Evolutionary conservation across 78 protist species (phyloP).

Genomic region (Isochrysis galbana): DNA sequence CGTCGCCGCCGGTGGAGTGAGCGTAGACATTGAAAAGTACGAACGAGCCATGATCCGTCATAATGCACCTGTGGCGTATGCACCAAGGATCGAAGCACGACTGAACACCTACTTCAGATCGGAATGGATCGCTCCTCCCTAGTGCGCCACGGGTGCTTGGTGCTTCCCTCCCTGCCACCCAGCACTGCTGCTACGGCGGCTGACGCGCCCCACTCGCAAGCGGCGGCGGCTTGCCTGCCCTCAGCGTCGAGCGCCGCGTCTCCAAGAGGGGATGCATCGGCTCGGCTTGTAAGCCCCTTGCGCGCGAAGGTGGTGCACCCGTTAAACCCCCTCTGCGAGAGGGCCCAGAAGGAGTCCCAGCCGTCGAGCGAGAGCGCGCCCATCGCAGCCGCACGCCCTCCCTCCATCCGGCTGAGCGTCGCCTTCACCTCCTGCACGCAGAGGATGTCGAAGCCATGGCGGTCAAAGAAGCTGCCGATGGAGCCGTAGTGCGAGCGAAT

Average conservation of each 20-base stretch:
- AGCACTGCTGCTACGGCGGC: too few species aligned
- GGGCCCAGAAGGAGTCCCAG: conserved; percentile 29
- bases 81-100: too few species aligned
- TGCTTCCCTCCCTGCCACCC: too few species aligned
- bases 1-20: background rate
- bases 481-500: background rate
- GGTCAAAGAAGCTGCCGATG: background rate
- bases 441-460: conserved; percentile 18
- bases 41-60: background rate
- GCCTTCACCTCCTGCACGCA: conserved; percentile 33
- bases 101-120: too few species aligned
- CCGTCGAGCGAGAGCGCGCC: background rate
- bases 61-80: too few species aligned
- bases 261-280: background rate
- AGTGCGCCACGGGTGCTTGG: too few species aligned
- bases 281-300: background rate
- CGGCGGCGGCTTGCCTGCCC: too few species aligned
- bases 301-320: conserved; percentile 34
- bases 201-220: too few species aligned
- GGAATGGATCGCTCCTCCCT: too few species aligned
- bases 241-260: background rate
- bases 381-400: background rate
- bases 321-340: conserved; percentile 7
- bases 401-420: background rate
- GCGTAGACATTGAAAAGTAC: background rate